Base-by-base conservation (phyloP, 2,329 filamentous ascomycete genomes). In the Exophiala aquamarina region DNA sequence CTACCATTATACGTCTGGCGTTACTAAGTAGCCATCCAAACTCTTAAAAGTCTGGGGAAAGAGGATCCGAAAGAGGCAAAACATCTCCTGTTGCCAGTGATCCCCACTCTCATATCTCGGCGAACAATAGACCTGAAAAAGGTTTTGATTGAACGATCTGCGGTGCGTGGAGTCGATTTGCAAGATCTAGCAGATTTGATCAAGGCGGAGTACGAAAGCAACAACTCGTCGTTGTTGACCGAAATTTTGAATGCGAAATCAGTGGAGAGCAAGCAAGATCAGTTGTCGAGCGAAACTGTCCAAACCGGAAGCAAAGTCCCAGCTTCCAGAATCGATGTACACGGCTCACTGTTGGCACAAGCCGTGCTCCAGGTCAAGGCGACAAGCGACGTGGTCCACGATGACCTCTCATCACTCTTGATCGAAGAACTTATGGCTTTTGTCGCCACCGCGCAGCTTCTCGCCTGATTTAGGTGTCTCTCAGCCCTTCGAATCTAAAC, bases 1-100 rank as follows among this genome's bases (percentile, higher is more conserved):
- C n/a, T n/a, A n/a, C n/a, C n/a, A n/a, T n/a, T n/a, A n/a, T n/a
- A n/a, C n/a, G n/a, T n/a, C n/a, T n/a, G n/a, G n/a, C n/a, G n/a
- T n/a, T n/a, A n/a, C n/a, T 97, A 95, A 62, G 87, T 94, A 1
- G 89, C 89, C 15, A 87, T 91, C 57, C 82, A 83, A 48, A 83
- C 94, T 3, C 73, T 98, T 34, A 87, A 89, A 63, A 82, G 93
- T 44, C 75, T 97, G 9, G 86, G 88, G 66, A 91, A 89, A 63
- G 89, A 95, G 50, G 90, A 96, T 61, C 75, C 98, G 7, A 75
- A 84, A 33, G 80, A 82, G 45, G 88, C 87, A 0, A 79, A 90
- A 47, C 75, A 83, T 39, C 77, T 83, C 59, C 86, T 95, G 46
- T 66, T 84, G 3, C 85, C 89, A 0, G 83, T 89, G 44, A 77